Conservation (phyloP, 768 basidiomycete species). For the Pisolithus orientalis region DNA sequence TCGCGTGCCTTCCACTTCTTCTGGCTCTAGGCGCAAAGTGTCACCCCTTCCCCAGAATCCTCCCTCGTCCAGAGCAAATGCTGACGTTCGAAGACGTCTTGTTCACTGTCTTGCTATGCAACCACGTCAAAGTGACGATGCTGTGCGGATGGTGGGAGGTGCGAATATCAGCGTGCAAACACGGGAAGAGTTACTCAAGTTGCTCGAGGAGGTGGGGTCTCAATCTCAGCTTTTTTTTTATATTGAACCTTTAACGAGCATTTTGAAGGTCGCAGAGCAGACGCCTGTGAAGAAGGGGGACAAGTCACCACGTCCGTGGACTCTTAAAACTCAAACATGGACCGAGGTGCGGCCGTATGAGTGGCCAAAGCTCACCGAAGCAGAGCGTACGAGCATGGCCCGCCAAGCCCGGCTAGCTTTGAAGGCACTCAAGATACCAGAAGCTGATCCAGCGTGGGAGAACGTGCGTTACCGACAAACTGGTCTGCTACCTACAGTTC, state of each 20-base stretch:
- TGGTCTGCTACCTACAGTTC: slow-evolving; percentile 6
- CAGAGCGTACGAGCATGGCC: slow-evolving; percentile 44
- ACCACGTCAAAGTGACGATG: slow-evolving; percentile 35
- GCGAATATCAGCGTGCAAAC: slow-evolving; percentile 26
- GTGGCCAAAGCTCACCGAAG: slow-evolving; percentile 44
- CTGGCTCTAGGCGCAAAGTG: slow-evolving; percentile 22
- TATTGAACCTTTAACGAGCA: background rate
- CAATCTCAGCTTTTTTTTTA: background rate
- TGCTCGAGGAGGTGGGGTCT: slow-evolving; percentile 45
- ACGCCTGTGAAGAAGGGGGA: slow-evolving; percentile 28
- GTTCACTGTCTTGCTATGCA: slow-evolving; percentile 48
- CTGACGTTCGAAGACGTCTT: slow-evolving; percentile 34
- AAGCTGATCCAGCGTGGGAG: slow-evolving; percentile 58
- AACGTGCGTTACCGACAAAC: slow-evolving; percentile 36
- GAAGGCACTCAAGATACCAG: slow-evolving; percentile 45
- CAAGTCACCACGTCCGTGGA: slow-evolving; percentile 39
- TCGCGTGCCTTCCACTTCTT: slow-evolving; percentile 25
- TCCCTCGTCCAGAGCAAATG: slow-evolving; percentile 11
- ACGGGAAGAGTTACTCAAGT: slow-evolving; percentile 38
- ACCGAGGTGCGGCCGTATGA: slow-evolving; percentile 65
- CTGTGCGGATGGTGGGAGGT: slow-evolving; percentile 40
- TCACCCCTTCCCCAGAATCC: slow-evolving; percentile 22
- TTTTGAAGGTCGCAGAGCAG: slow-evolving; percentile 46
- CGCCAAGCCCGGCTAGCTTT: slow-evolving; percentile 46
- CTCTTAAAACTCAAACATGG: slow-evolving; percentile 55